Conservation (phyloP, 1,284 basidiomycete genomes). For the Fomitopsis betulina region DNA sequence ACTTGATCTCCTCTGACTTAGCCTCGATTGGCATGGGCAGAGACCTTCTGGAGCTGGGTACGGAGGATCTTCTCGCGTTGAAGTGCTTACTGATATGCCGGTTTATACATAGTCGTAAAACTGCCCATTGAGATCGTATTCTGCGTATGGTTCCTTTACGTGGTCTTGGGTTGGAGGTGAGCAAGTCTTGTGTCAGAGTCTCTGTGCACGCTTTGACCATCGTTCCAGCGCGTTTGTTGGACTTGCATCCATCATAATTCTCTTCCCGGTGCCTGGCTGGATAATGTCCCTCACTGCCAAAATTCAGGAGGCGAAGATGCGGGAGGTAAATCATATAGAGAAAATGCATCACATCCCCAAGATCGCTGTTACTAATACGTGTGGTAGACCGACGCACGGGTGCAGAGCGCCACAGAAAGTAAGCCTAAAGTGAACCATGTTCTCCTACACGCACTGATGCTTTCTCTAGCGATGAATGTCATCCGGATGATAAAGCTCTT, state of each 20-base stretch:
- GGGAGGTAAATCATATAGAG: slow-evolving; percentile 18
- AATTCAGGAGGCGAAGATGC: slow-evolving; percentile 29
- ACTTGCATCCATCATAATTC: slow-evolving; percentile 43
- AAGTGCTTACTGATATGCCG: background rate
- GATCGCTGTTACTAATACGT: background rate
- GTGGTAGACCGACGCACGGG: slow-evolving; percentile 41
- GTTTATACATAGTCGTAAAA: background rate
- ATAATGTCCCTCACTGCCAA: slow-evolving; percentile 26
- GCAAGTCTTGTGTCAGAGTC: background rate
- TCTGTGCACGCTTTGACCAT: background rate
- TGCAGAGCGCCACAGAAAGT: slow-evolving; percentile 47
- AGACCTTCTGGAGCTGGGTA: slow-evolving; percentile 20
- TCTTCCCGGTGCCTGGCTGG: slow-evolving; percentile 48
- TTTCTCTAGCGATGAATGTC: slow-evolving; percentile 18
- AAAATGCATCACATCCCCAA: slow-evolving; percentile 17
- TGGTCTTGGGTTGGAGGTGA: background rate
- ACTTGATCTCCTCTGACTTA: slow-evolving; percentile 31
- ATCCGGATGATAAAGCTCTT: background rate
- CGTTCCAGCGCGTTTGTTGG: slow-evolving; percentile 41
- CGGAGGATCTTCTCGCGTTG: background rate
- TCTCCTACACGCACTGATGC: slow-evolving; percentile 9
- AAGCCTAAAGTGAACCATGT: slow-evolving; percentile 10
- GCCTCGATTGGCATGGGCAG: slow-evolving; percentile 24
- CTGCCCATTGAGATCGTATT: background rate
- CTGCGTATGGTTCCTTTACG: background rate